Conservation (phyloP, 2,329 filamentous ascomycete genomes). For the Orbilia ellipsospora region DNA sequence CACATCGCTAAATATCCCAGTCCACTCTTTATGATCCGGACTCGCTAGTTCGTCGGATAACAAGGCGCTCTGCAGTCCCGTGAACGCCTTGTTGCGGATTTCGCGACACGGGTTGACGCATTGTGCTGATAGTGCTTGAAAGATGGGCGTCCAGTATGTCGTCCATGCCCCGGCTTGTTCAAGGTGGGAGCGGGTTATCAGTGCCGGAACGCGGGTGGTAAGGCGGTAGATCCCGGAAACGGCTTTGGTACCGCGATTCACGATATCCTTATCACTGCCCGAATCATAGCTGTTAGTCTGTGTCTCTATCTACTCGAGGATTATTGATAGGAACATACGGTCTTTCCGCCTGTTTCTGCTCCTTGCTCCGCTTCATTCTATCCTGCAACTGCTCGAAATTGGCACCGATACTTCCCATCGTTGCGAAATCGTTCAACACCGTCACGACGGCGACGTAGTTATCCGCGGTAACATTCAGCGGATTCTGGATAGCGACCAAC, state of each 20-base stretch:
- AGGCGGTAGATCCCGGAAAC: slow-evolving; percentile 84
- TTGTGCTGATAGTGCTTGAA: slow-evolving; percentile 86
- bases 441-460: slow-evolving; percentile 91
- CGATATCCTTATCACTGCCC: slow-evolving; percentile 71
- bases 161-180: slow-evolving; percentile 93
- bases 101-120: slow-evolving; percentile 95
- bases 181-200: slow-evolving; percentile 93
- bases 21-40: slow-evolving; percentile 90
- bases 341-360: slow-evolving; percentile 56
- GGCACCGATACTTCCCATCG: slow-evolving; percentile 79
- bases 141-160: slow-evolving; percentile 96
- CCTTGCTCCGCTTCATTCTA: slow-evolving; percentile 61
- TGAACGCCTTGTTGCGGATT: slow-evolving; percentile 87
- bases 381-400: slow-evolving; percentile 76
- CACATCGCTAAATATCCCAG: slow-evolving; percentile 91
- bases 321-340: slow-evolving; percentile 53
- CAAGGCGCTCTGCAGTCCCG: slow-evolving; percentile 84
- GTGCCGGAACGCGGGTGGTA: slow-evolving; percentile 80
- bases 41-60: slow-evolving; percentile 85
- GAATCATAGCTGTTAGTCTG: slow-evolving; percentile 26
- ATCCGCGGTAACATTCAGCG: slow-evolving; percentile 87
- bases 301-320: slow-evolving; percentile 24
- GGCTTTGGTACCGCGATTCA: slow-evolving; percentile 81
- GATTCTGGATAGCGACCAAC: slow-evolving; percentile 76
- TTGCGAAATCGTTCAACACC: slow-evolving; percentile 89